These are phyloP conservation scores for Pseudocercospora pini-densiflorae DNA, from an alignment of 2,329 filamentous ascomycete species.

Conservation along the genomic window DNA sequence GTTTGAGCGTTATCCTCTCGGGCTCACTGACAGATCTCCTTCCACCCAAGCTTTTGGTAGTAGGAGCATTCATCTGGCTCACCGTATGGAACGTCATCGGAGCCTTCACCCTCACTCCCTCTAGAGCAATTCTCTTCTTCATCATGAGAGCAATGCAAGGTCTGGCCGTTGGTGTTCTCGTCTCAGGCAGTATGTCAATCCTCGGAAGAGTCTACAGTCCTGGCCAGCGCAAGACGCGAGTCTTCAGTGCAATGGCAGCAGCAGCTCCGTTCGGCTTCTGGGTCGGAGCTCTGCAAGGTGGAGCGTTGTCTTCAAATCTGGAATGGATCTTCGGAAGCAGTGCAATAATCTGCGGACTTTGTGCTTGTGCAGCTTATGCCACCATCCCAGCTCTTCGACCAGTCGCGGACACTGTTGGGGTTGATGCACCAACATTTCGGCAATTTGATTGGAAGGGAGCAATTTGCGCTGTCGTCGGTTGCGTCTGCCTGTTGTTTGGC, in stretches of 20 bases:
- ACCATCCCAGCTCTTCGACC: conserved; percentile 47
- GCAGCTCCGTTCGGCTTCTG: conserved; percentile 44
- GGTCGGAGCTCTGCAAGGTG: conserved; percentile 47
- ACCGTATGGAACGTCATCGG: conserved; percentile 47
- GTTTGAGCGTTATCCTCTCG: conserved; percentile 48
- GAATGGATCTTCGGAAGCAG: conserved; percentile 52
- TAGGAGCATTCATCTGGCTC: conserved; percentile 50
- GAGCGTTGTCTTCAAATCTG: conserved; percentile 45
- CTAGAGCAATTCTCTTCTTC: conserved; percentile 43
- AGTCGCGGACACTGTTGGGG: conserved; percentile 33
- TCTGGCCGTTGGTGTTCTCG: conserved; percentile 42
- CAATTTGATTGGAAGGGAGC: conserved; percentile 42
- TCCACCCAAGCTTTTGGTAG: conserved; percentile 48
- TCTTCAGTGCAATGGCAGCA: conserved; percentile 44
- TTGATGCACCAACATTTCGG: conserved; percentile 28
- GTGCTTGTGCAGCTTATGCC: conserved; percentile 44
- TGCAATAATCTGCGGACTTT: conserved; percentile 45
- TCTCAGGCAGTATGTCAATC: conserved; percentile 44
- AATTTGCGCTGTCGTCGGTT: conserved; percentile 36
- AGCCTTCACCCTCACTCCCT: conserved; percentile 44
- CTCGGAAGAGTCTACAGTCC: conserved; percentile 46
- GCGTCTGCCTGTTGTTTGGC: conserved; percentile 43
- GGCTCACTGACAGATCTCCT: conserved; percentile 47
- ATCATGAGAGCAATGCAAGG: conserved; percentile 46
- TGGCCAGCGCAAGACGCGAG: conserved; percentile 44